Evolutionary conservation across 371 early-diverging fungal species (phyloP), one percentile per base, ranked within the genome.

Genomic region (Funneliformis caledonium): DNA sequence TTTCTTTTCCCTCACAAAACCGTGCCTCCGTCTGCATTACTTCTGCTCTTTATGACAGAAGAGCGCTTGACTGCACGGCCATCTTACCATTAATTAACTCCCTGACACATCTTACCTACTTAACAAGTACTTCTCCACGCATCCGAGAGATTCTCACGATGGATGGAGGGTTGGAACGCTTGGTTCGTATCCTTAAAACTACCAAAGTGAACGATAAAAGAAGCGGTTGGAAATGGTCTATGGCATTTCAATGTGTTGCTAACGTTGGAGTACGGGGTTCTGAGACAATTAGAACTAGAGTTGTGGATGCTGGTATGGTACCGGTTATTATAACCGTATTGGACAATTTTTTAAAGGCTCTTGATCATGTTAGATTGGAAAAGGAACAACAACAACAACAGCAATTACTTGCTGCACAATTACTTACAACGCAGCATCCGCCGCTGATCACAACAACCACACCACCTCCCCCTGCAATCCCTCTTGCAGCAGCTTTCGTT

Each of bases 51-150:
- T 96, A 96, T 86, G 97, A 97, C 87, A 90, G 96, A 82, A 90
- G 96, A 77, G 96, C 97, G 16, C 87, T 97, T 33, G 95, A 96
- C 84, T 95, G 95, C 86, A 94, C 97, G 42, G 95, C 95, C 81
- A 91, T 92, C 64, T 86, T 94, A 81, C 94, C 97, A 48, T 89
- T 97, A 73, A 91, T 94, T 82, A 94, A 93, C 82, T 95, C 96
- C 31, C 89, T 97, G 22, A 94, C 93, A 78, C 94, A 96, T 87
- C 92, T 97, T 52, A 92, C 91, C 62, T 94, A 94, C 83, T 88
- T 96, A 77, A 96, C 96, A 1, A 91, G 92, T 50, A 92, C 95
- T 8, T 94, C 95, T 19, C 92, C 93, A 19, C 89, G 93, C 52
- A 94, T 96, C 26, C 91, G 96, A 77, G 92, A 93, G 74, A 91